Percentiles rank a stretch among this genome's conserved stretches.
phyloP scores from a whole-genome alignment of 768 basidiomycete species.

The Ramaria sp. region DNA sequence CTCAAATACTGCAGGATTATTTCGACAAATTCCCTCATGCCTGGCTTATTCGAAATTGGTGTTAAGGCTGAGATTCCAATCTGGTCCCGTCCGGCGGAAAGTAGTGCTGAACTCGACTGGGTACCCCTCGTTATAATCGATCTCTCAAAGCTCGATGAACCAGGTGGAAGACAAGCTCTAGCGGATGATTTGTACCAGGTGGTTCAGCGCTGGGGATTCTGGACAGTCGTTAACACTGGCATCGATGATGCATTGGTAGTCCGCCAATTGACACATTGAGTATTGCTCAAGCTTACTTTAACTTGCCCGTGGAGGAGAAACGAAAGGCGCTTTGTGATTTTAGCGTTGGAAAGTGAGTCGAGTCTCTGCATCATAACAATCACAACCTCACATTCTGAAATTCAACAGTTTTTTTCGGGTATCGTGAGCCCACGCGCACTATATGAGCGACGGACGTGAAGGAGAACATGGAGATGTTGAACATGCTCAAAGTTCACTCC shows the following conservation, averaged over 20 bases:
- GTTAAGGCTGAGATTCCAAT: slow-evolving; percentile 3
- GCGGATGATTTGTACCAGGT: slow-evolving; percentile 13
- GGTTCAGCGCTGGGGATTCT: slow-evolving; percentile 9
- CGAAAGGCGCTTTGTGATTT: slow-evolving; percentile 22
- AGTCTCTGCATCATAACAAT: not conserved
- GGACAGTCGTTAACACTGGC: slow-evolving; percentile 25
- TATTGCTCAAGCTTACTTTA: slow-evolving; percentile 27
- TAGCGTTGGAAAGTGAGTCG: slow-evolving; percentile 21
- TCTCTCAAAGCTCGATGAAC: slow-evolving; percentile 13
- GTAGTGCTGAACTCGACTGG: slow-evolving; percentile 21
- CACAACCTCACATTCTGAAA: too few species aligned
- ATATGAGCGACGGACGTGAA: slow-evolving; percentile 25
- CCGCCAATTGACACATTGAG: slow-evolving; percentile 25
- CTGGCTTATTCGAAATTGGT: not conserved
- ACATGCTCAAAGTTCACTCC: slow-evolving; percentile 26
- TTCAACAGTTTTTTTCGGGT: slow-evolving; percentile 22
- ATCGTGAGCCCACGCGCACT: slow-evolving; percentile 24
- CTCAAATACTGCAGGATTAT: too few species aligned
- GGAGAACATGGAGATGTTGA: slow-evolving; percentile 30
- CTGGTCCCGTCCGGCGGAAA: slow-evolving; percentile 16
- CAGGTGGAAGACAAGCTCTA: slow-evolving; percentile 13
- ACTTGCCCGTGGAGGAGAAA: slow-evolving; percentile 26
- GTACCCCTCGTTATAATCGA: slow-evolving; percentile 19
- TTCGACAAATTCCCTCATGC: not conserved
- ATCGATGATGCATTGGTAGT: slow-evolving; percentile 28